Evolutionary conservation across 108 stramenopile species (phyloP).

Genomic region (Pseudonitzschia pungens): DNA sequence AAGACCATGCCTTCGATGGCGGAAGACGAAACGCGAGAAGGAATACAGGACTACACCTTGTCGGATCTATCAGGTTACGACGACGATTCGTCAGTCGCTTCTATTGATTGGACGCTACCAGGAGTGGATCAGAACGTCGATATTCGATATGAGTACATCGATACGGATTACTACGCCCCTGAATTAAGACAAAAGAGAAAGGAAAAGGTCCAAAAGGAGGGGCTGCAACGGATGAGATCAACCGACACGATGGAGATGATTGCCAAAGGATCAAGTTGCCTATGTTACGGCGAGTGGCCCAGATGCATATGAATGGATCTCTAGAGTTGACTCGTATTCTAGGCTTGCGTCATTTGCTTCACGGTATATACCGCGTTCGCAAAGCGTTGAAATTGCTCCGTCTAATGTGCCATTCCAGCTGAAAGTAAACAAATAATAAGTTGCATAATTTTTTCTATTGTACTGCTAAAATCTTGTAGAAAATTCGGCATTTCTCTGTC

Average conservation of each 20-base stretch:
- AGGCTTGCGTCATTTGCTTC: too few relatives aligned
- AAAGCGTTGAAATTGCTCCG: too few relatives aligned
- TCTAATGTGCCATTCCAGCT: too few relatives aligned
- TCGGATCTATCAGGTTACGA: not conserved
- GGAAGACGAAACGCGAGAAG: not conserved
- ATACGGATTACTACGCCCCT: not conserved
- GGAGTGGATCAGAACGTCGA: not conserved
- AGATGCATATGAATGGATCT: not conserved
- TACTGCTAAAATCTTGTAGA: not conserved
- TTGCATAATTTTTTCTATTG: not conserved
- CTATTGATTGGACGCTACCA: conserved; percentile 7
- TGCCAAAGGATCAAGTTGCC: not conserved
- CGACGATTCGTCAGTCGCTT: not conserved
- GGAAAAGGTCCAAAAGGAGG: not conserved
- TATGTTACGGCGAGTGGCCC: too few relatives aligned
- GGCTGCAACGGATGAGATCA: not conserved
- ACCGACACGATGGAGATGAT: not conserved
- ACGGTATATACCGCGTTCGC: too few relatives aligned
- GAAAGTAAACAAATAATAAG: too few relatives aligned
- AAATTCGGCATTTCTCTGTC: not conserved
- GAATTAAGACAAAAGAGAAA: not conserved
- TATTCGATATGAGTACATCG: not conserved
- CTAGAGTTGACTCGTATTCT: too few relatives aligned
- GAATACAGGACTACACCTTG: not conserved
- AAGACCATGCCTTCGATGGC: not conserved